Evolutionary conservation across 2,329 filamentous ascomycete species (phyloP), one percentile per base, ranked within the genome.

Genomic region (Macrophomina pseudophaseolina): DNA sequence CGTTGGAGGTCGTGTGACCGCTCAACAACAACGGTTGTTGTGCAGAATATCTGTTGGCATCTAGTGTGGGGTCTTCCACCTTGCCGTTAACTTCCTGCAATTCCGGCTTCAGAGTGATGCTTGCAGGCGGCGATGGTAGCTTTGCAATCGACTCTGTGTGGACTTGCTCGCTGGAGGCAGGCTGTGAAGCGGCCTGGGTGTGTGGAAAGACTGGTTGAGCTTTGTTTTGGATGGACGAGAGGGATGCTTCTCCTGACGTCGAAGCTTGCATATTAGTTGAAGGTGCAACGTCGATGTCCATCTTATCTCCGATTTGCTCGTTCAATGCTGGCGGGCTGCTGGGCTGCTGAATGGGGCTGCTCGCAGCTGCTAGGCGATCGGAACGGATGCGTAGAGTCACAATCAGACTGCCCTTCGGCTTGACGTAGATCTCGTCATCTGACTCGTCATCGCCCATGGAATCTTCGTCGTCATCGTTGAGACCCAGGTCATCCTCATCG

Each of bases 401-500:
- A 28, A 66, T 46, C 5, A 66, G 54, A 40, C 65, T 58, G 28
- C 58, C 46, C 46, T 63, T 63, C 8, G 49, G 38, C 49, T 48
- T 66, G 56, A 33, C 30, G 56, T 54, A 32, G 38, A 54, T 48
- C n/a, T 63, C 65, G n/a, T 76, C 74, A 1, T 68, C 77, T 69
- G 67, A 77, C 74, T 87, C 84, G 44, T 80, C 80, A 46, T 75
- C 75, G 12, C 76, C 71, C 40, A 68, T 72, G 65, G 54, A 59
- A 5, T 75, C 76, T 46, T 88, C 86, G n/a, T 89, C 88, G 7
- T 86, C 84, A 8, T 82, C 81, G 42, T 89, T 87, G 3, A 82
- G 81, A 52, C 86, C 86, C 63, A 87, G 83, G 0, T 87, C 86
- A 18, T 90, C 83, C 63, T 91, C 89, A 5, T 89, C 89, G 32